Evolutionary conservation across 169 alveolate genomes (phyloP).

Genomic region (Plasmodium gonderi): DNA sequence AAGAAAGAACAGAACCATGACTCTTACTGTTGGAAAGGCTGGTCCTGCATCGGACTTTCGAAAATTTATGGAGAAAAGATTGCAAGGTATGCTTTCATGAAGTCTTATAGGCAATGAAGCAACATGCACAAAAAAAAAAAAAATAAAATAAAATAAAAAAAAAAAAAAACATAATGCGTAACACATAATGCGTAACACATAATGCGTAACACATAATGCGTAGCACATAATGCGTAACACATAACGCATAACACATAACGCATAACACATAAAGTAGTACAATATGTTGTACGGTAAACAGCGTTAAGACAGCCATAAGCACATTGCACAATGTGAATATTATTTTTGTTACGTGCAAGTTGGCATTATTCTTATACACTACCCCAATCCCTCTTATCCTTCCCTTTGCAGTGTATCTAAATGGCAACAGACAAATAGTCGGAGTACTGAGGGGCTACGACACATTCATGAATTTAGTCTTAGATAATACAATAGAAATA

Average conservation of each 20-base stretch:
- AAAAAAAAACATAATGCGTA: background rate
- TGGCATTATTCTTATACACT: background rate
- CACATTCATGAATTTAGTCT: conserved; percentile 97
- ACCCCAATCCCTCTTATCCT: background rate
- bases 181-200: background rate
- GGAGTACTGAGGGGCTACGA: conserved; percentile 99
- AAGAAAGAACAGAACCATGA: conserved; percentile 9
- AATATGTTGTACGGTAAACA: too few species aligned
- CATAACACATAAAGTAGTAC: too few species aligned
- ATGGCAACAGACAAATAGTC: conserved; percentile 93
- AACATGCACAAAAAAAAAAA: conserved; percentile 4
- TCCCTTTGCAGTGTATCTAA: conserved; percentile 85
- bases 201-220: background rate
- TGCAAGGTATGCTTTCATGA: conserved; percentile 84
- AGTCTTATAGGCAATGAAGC: background rate
- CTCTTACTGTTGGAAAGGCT: conserved; percentile 87
- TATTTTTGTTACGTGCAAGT: too few species aligned
- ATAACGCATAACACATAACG: too few species aligned
- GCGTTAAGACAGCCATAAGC: background rate
- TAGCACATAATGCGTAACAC: background rate
- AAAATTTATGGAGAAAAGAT: conserved; percentile 91
- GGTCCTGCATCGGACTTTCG: conserved; percentile 92
- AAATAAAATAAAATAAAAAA: background rate
- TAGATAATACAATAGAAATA: conserved; percentile 96
- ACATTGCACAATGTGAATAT: background rate